These are phyloP conservation scores for Ustanciosporium gigantosporum DNA, from an alignment of 1,284 basidiomycete genomes.

Conservation along the genomic window DNA sequence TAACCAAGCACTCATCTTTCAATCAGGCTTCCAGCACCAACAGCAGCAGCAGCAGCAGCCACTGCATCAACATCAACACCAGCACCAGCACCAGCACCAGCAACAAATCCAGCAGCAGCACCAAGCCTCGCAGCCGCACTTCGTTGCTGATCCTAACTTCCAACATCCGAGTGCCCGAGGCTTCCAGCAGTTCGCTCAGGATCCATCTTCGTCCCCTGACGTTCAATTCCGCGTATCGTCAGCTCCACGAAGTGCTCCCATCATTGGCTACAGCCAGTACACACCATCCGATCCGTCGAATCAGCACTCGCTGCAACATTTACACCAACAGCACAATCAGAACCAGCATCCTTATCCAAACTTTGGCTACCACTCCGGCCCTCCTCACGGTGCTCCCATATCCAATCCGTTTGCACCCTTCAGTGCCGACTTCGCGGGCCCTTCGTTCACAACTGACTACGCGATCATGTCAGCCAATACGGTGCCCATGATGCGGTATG, in stretches of 20 bases:
- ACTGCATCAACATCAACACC: no score
- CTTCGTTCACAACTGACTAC: constrained; percentile 11
- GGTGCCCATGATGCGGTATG: constrained; percentile 32
- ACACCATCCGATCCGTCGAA: constrained; percentile 17
- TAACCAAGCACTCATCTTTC: no score
- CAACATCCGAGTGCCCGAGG: constrained; percentile 10
- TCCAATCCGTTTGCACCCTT: constrained; percentile 3
- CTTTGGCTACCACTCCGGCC: background rate
- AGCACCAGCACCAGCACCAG: constrained; percentile 2
- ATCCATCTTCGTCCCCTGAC: constrained; percentile 12
- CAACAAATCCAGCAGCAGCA: constrained; percentile 17
- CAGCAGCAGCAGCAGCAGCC: constrained; percentile 4
- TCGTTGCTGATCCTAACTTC: constrained; percentile 8
- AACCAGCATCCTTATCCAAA: background rate
- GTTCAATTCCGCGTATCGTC: constrained; percentile 16
- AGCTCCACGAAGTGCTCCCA: constrained; percentile 8
- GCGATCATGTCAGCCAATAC: constrained; percentile 10
- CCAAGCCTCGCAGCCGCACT: constrained; percentile 1
- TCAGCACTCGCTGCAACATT: constrained; percentile 7
- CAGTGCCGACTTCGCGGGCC: constrained; percentile 10
- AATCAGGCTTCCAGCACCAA: background rate
- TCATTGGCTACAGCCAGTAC: constrained; percentile 23
- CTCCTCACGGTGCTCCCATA: constrained; percentile 1
- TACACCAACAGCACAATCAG: constrained; percentile 8
- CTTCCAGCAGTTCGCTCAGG: constrained; percentile 9